phyloP scores from a whole-genome alignment of 2,329 filamentous ascomycete genomes.

The Pseudogymnoascus sp. region DNA sequence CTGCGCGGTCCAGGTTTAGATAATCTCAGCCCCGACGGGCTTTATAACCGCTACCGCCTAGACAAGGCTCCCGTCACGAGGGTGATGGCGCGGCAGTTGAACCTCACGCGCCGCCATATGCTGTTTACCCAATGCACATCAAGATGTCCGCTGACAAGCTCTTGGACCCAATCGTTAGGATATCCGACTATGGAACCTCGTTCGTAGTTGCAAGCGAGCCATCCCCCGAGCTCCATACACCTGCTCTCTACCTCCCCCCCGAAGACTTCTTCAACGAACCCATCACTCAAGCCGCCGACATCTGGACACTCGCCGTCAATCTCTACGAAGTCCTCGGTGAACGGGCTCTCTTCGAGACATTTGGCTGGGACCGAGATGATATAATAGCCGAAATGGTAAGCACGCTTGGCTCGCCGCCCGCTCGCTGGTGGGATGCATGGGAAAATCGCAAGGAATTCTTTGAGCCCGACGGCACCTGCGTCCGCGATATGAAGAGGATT shows the following conservation, averaged over 20 bases:
- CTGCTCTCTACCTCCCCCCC: neutral
- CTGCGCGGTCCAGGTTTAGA: neutral
- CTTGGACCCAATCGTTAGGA: neutral
- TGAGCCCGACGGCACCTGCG: conserved; percentile 9
- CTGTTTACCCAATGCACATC: neutral
- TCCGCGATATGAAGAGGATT: neutral
- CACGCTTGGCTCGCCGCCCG: conserved; percentile 13
- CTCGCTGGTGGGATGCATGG: conserved; percentile 16
- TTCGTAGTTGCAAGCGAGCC: neutral
- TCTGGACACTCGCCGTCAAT: conserved; percentile 15
- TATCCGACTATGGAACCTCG: neutral
- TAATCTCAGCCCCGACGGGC: neutral
- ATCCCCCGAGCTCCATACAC: neutral
- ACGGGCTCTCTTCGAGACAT: conserved; percentile 12
- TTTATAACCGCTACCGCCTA: neutral
- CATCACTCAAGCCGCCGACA: conserved; percentile 12
- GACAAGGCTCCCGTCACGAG: neutral
- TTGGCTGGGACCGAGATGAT: conserved; percentile 11
- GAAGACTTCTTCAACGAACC: conserved; percentile 9
- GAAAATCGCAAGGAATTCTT: conserved; percentile 9
- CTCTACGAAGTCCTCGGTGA: conserved; percentile 13
- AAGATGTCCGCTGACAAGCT: conserved; percentile 12
- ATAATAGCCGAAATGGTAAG: conserved; percentile 10
- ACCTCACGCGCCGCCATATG: neutral
- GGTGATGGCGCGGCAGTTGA: neutral